A percentile compares a stretch with the other conserved stretches of the same genome.
Conservation (phyloP, 2,329 filamentous ascomycete species). For the Arthrobotrys entomopaga region DNA sequence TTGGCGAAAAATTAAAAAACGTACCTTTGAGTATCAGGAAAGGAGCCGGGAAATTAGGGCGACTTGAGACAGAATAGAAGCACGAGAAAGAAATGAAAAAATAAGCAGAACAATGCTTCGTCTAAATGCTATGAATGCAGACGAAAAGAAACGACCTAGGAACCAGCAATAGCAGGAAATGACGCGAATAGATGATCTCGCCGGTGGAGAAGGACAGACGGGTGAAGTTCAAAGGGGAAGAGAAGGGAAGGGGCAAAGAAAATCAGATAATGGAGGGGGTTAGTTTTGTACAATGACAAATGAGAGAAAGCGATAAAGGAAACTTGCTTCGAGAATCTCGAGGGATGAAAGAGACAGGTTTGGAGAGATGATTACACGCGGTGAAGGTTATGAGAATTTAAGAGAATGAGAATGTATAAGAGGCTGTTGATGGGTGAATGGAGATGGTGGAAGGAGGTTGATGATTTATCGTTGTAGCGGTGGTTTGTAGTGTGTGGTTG, state of each 20-base stretch:
- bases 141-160: neutral
- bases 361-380: neutral
- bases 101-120: neutral
- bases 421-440: constrained; percentile 4
- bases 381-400: neutral
- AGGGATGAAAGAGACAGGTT: neutral
- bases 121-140: neutral
- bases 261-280: constrained; percentile 5
- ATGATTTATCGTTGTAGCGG: constrained; percentile 11
- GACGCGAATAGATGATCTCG: neutral
- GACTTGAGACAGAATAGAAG: neutral
- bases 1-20: neutral
- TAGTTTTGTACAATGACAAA: constrained; percentile 38
- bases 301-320: constrained; percentile 16
- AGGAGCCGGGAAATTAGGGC: constrained; percentile 10
- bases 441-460: constrained; percentile 8
- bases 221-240: constrained; percentile 2
- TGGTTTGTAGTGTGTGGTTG: constrained; percentile 8
- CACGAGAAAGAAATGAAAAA: constrained; percentile 24
- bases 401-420: neutral
- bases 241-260: constrained; percentile 11
- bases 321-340: constrained; percentile 6
- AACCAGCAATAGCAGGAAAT: neutral
- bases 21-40: neutral
- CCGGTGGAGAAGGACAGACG: neutral